Evolutionary conservation across 257 asterid species (phyloP), one percentile per base, ranked within the genome.

Genomic region (Perilla frutescens): DNA sequence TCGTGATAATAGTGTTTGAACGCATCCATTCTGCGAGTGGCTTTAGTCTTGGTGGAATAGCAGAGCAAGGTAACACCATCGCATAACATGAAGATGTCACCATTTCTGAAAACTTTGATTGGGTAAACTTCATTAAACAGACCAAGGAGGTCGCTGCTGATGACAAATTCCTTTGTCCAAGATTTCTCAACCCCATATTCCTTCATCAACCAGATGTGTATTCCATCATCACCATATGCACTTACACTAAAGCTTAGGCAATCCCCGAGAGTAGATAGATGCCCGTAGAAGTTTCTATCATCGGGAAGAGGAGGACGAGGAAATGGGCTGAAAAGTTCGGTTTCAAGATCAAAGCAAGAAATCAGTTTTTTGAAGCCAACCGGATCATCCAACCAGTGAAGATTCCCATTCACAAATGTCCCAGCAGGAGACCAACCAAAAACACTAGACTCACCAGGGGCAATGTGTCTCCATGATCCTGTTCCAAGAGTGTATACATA

Each of bases 181-280:
- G 82, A 68, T 37, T 56, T 72, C 76, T 80, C 74, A 0, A 70
- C 78, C 55, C 86, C 83, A 9, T 82, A 82, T 60, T 84, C 83
- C 76, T 81, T 84, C 89, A 87, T 78, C 62, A 75, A 70, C 91
- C 89, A 84, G 1, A 87, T 61, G 8, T 66, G 77, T 36, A 84
- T 66, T n/a, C 26, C 26, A 20, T 82, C 75, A 1, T 12, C 39
- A 34, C 69, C 80, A 11, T 70, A 62, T 1, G 83, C 31, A 31
- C 76, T 74, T 12, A 82, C 80, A 2, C 82, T 59, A 2, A 79
- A 6, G 58, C 86, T 73, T 1, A 86, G 45, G 14, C 45, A 41
- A 11, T 15, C 76, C 11, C 61, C 66, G 51, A 84, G 56, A n/a
- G 31, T 74, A 70, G 2, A 48, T 44, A 20, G 26, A 20, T 20